Evolutionary conservation across 768 basidiomycete genomes (phyloP).

Genomic region (Auriculariales sp.): DNA sequence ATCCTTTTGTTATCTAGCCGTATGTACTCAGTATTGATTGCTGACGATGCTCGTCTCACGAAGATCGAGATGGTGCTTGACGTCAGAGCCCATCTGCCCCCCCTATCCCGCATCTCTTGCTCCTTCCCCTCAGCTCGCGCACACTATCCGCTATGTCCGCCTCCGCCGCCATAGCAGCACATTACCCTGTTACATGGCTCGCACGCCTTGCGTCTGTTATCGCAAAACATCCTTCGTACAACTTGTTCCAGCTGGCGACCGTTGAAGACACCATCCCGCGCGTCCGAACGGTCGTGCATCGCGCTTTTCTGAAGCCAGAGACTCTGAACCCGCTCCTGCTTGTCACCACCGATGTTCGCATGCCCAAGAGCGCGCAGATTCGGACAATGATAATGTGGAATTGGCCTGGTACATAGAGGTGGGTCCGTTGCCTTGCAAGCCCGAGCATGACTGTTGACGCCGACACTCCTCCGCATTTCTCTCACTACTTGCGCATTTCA

Average conservation of each 20-base stretch:
- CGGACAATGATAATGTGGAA: no score
- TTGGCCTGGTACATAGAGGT: constrained; percentile 42
- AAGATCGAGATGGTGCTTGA: not conserved
- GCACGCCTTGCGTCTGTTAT: not conserved
- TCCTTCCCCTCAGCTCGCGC: no score
- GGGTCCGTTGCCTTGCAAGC: no score
- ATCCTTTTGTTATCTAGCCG: not conserved
- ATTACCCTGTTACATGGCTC: not conserved
- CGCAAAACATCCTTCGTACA: not conserved
- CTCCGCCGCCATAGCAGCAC: not conserved
- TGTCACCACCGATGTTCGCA: constrained; percentile 56
- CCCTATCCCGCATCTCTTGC: no score
- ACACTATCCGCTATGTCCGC: not conserved
- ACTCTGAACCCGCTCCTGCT: constrained; percentile 45
- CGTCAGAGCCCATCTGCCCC: not conserved
- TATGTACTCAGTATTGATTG: not conserved
- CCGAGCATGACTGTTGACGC: no score
- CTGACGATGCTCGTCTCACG: not conserved
- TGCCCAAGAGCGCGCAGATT: constrained; percentile 51
- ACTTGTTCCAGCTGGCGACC: constrained; percentile 38
- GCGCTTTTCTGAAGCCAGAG: constrained; percentile 28
- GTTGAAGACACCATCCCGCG: constrained; percentile 35
- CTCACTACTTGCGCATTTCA: no score
- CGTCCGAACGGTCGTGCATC: constrained; percentile 53
- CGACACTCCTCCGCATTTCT: no score